phyloP scores from a whole-genome alignment of 306 rosid species.

The Castanea mollissima region DNA sequence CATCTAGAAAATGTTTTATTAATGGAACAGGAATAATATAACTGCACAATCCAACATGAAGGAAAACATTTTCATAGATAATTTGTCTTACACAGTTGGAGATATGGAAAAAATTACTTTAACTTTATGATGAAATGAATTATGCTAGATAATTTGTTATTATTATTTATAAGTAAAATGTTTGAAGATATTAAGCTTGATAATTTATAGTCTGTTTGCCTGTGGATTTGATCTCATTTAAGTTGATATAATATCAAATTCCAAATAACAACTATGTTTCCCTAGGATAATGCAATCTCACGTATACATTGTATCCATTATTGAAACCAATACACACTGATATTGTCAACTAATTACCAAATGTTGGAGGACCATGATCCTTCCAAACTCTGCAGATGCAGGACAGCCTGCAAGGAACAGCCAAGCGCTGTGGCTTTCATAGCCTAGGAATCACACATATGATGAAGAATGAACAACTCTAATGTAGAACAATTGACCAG shows the following conservation, averaged over 20 bases:
- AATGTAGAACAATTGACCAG: no score
- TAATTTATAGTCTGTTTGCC: not conserved
- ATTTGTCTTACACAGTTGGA: not conserved
- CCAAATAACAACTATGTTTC: not conserved
- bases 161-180: no score
- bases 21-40: constrained; percentile 94
- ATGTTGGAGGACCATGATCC: not conserved
- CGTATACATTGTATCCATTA: not conserved
- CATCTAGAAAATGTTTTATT: constrained; percentile 83
- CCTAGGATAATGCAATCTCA: not conserved
- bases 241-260: not conserved
- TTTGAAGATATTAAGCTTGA: not conserved
- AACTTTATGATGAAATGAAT: not conserved
- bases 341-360: not conserved
- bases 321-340: not conserved
- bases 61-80: not conserved
- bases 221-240: not conserved
- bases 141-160: not conserved
- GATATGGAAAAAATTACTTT: not conserved
- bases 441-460: no score
- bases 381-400: not conserved
- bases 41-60: constrained; percentile 54
- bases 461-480: no score
- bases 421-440: no score
- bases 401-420: no score